phyloP scores from a whole-genome alignment of 352 stramenopile genomes.

The Phytophthora litchii region DNA sequence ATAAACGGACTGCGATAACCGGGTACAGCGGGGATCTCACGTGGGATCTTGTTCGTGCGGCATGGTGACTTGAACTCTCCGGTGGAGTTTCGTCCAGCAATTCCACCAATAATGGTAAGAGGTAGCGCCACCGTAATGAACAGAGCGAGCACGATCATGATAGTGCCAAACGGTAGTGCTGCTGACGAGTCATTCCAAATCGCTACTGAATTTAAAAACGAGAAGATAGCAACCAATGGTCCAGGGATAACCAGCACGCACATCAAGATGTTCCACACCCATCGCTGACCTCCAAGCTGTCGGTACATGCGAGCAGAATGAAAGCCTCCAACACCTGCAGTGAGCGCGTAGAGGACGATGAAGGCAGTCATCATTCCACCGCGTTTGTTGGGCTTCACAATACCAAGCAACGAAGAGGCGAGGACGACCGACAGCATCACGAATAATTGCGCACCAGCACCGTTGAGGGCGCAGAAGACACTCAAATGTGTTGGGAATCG shows the following conservation, averaged over 20 bases:
- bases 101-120: slow-evolving; percentile 94
- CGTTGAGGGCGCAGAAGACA: slow-evolving; percentile 93
- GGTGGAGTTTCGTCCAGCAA: slow-evolving; percentile 93
- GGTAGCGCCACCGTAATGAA: slow-evolving; percentile 94
- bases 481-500: slow-evolving; percentile 91
- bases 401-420: slow-evolving; percentile 87
- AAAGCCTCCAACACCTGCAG: slow-evolving; percentile 93
- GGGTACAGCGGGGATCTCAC: slow-evolving; percentile 92
- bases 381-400: slow-evolving; percentile 94
- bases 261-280: slow-evolving; percentile 95
- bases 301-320: slow-evolving; percentile 93
- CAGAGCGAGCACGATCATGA: slow-evolving; percentile 94
- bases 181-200: slow-evolving; percentile 95
- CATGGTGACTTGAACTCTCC: slow-evolving; percentile 93
- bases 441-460: slow-evolving; percentile 94
- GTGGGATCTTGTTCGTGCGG: slow-evolving; percentile 95
- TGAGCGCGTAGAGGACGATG: slow-evolving; percentile 95
- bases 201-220: slow-evolving; percentile 95
- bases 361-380: slow-evolving; percentile 94
- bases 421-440: slow-evolving; percentile 93
- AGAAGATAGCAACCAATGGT: slow-evolving; percentile 92
- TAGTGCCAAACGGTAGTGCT: slow-evolving; percentile 95
- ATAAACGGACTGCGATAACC: slow-evolving; percentile 87
- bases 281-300: slow-evolving; percentile 94
- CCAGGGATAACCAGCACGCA: slow-evolving; percentile 92